phyloP scores from a whole-genome alignment of 2,329 filamentous ascomycete species.

The Fusarium miscanthi region DNA sequence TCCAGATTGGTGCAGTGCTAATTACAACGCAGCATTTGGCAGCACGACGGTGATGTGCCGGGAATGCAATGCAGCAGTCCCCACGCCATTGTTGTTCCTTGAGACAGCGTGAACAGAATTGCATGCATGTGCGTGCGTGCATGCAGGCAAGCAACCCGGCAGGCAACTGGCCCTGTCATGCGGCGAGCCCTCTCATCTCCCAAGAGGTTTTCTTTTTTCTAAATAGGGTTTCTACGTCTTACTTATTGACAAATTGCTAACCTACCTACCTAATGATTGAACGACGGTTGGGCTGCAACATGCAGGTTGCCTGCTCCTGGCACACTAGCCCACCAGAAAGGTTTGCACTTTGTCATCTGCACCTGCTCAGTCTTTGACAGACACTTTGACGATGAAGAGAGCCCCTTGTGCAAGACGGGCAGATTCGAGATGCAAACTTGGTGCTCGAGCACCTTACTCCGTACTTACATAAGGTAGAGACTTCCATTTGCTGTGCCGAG shows the following conservation, averaged over 20 bases:
- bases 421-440: neutral
- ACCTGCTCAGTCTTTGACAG: neutral
- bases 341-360: slow-evolving; percentile 11
- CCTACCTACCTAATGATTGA: neutral
- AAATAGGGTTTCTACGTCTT: slow-evolving; percentile 25
- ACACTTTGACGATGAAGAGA: neutral
- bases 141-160: neutral
- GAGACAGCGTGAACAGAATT: neutral
- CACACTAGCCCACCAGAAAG: slow-evolving; percentile 20
- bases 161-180: neutral
- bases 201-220: neutral
- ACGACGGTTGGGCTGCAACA: slow-evolving; percentile 14
- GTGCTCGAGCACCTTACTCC: neutral
- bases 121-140: slow-evolving; percentile 1
- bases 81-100: slow-evolving; percentile 9
- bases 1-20: neutral
- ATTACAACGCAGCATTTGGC: neutral
- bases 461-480: neutral
- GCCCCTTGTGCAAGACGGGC: neutral
- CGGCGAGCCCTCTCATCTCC: neutral
- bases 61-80: slow-evolving; percentile 34
- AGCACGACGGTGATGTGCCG: slow-evolving; percentile 19
- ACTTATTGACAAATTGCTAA: neutral
- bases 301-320: slow-evolving; percentile 1
- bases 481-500: neutral